Base-by-base conservation (phyloP, 2,329 filamentous ascomycete genomes). In the Colletotrichum neosansevieriae region DNA sequence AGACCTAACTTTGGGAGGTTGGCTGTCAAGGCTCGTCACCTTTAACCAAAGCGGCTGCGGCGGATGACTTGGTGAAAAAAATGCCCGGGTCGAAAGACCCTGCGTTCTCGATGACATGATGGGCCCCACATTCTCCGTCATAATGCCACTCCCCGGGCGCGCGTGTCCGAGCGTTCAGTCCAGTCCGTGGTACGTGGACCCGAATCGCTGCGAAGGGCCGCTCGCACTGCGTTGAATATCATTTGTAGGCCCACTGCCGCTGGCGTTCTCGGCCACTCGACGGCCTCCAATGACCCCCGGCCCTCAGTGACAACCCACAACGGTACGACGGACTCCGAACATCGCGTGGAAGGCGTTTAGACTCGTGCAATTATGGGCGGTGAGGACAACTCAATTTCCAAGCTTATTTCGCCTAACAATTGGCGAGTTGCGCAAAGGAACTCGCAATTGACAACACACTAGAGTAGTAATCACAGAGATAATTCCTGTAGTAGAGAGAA, bases 91-190 rank as follows among this genome's bases (percentile, higher is more conserved):
- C 40, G 66, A 66, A 69, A 65, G 66, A 60, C 66, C 66, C 66
- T 69, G 67, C 63, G 63, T 63, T 63, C 57, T 58, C 57, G 45
- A 69, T 67, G 67, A 69, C 67, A 69, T 67, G 57, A 69, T 57
- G 44, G 50, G 44, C 36, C 56, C 66, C 66, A 60, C 66, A n/a
- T 21, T 17, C 42, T 38, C 54, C 49, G 56, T 60, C 61, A 66
- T 65, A 54, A 57, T 50, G 29, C 19, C 49, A 50, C 65, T 19
- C 56, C 66, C 40, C 12, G 49, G 50, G 54, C 13, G 47, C 50
- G 24, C 34, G 29, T 54, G 40, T 38, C 17, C 13, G 34, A 56
- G 61, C 66, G 54, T 44, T 54, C 44, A 42, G 10, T 24, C 24
- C 4, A 24, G 24, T 24, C 24, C 24, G 24, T 24, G 4, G 24